Conservation (phyloP, 164 flowering plant species). For the Warburgia ugandensis region DNA sequence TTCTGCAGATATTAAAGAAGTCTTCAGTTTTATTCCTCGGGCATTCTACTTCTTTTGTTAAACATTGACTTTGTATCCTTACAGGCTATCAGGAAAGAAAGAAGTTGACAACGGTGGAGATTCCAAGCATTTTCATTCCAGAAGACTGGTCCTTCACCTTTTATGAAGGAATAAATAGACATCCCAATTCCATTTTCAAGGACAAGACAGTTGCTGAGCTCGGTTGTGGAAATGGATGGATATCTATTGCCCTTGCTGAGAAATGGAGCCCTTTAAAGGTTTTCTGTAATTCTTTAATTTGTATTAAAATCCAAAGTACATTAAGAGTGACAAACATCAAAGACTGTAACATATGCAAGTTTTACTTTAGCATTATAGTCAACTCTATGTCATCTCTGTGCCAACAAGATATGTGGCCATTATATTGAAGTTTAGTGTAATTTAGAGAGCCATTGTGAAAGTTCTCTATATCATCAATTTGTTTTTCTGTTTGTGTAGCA, state of each 20-base stretch:
- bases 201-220: slow-evolving; percentile 89
- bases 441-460: too few relatives aligned
- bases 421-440: too few relatives aligned
- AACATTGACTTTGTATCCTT: slow-evolving; percentile 1
- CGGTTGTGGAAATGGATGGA: slow-evolving; percentile 99
- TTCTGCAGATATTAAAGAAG: not conserved
- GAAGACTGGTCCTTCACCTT: slow-evolving; percentile 99
- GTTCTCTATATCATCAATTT: too few relatives aligned
- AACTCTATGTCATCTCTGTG: too few relatives aligned
- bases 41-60: not conserved
- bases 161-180: slow-evolving; percentile 89
- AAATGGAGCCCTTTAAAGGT: slow-evolving; percentile 95
- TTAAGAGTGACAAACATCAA: not conserved
- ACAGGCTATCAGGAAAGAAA: slow-evolving; percentile 62
- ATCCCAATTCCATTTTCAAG: slow-evolving; percentile 78
- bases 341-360: not conserved
- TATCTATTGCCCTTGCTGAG: slow-evolving; percentile 89
- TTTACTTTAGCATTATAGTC: too few relatives aligned
- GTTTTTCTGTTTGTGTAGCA: not conserved
- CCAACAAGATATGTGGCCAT: too few relatives aligned
- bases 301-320: not conserved
- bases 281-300: not conserved
- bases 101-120: slow-evolving; percentile 81
- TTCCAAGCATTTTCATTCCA: slow-evolving; percentile 93
- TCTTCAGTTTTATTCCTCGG: not conserved